These are phyloP conservation scores for Hebeloma cylindrosporum DNA, from an alignment of 768 basidiomycete species.

Conservation along the genomic window DNA sequence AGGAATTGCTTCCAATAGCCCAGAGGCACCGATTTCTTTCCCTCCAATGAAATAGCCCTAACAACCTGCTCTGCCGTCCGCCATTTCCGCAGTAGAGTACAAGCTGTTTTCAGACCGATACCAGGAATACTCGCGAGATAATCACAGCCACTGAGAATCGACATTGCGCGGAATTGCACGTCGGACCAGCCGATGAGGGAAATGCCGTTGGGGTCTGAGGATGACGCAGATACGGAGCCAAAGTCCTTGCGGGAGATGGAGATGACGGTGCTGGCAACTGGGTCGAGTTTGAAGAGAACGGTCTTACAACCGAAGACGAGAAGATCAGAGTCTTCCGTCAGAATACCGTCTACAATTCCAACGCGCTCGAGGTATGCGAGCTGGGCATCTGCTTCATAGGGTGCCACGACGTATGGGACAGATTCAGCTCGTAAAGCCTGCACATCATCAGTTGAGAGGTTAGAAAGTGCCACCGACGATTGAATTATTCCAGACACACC, in stretches of 20 bases:
- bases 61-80: conserved; percentile 85
- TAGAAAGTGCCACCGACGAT: not conserved
- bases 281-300: conserved; percentile 93
- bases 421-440: conserved; percentile 84
- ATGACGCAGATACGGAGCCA: conserved; percentile 48
- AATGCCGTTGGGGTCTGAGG: conserved; percentile 55
- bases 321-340: conserved; percentile 97
- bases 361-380: conserved; percentile 85
- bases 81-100: conserved; percentile 76
- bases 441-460: conserved; percentile 9
- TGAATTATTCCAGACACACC: conserved; percentile 43
- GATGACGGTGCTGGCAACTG: conserved; percentile 58
- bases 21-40: conserved; percentile 77
- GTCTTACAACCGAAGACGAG: conserved; percentile 94
- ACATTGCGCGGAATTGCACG: conserved; percentile 88
- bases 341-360: conserved; percentile 84
- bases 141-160: conserved; percentile 90
- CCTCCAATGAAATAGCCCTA: conserved; percentile 72
- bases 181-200: conserved; percentile 90
- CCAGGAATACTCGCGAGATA: conserved; percentile 90
- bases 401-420: conserved; percentile 88
- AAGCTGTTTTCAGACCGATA: conserved; percentile 93
- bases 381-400: conserved; percentile 98
- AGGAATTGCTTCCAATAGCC: conserved; percentile 75
- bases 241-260: conserved; percentile 71